A percentile compares a stretch with the other conserved stretches of the same genome.
These are phyloP conservation scores for Metschnikowia arizonensis DNA, from an alignment of 805 yeast species.

Conservation along the genomic window DNA sequence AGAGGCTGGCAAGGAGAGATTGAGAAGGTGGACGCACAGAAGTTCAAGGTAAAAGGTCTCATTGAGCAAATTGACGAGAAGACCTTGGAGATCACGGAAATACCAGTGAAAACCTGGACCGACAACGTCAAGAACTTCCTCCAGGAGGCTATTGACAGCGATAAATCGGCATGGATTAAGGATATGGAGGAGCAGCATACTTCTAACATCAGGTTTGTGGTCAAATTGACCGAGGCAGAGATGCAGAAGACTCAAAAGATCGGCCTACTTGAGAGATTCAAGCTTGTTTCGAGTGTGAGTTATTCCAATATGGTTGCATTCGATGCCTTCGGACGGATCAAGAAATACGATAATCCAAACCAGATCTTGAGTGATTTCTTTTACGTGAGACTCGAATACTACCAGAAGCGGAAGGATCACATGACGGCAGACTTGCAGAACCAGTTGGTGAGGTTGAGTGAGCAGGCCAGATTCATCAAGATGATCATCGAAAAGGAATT, in stretches of 20 bases:
- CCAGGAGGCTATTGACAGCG: conserved; percentile 72
- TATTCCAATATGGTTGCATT: conserved; percentile 93
- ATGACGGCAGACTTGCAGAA: conserved; percentile 65
- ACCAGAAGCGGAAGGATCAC: conserved; percentile 85
- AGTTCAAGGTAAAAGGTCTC: conserved; percentile 71
- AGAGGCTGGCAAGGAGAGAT: conserved; percentile 91
- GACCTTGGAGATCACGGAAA: conserved; percentile 83
- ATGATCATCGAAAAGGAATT: conserved; percentile 77
- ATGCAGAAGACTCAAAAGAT: conserved; percentile 72
- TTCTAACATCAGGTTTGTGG: conserved; percentile 69
- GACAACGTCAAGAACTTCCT: conserved; percentile 82
- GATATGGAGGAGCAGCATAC: conserved; percentile 95
- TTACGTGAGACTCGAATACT: conserved; percentile 79
- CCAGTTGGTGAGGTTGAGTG: conserved; percentile 67
- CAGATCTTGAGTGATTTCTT: conserved; percentile 84
- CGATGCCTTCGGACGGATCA: conserved; percentile 83
- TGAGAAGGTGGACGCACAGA: conserved; percentile 59
- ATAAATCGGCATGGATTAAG: conserved; percentile 83
- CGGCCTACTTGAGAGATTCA: conserved; percentile 84
- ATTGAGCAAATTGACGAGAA: conserved; percentile 77
- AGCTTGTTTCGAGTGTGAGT: conserved; percentile 62
- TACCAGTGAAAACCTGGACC: conserved; percentile 93
- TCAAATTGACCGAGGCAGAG: conserved; percentile 70
- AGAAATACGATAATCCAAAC: conserved; percentile 68
- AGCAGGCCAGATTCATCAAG: conserved; percentile 89